These are phyloP conservation scores for Metarhizium anisopliae DNA, from an alignment of 2,329 filamentous ascomycete genomes.

Conservation along the genomic window DNA sequence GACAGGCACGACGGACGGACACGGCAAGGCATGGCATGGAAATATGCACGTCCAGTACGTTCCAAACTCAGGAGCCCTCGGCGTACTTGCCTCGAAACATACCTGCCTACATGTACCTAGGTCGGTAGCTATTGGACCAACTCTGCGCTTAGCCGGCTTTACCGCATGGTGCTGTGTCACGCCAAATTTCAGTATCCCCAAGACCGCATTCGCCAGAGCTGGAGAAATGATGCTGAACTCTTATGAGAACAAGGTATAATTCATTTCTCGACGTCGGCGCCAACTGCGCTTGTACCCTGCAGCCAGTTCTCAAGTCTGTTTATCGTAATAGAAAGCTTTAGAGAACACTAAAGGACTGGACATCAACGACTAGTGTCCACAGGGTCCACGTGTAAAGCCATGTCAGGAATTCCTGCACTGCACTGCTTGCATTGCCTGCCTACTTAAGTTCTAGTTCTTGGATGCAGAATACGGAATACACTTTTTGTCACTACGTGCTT, in stretches of 20 bases:
- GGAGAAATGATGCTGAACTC: too few species aligned
- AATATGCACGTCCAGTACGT: neutral
- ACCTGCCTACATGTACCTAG: too few species aligned
- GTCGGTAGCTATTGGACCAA: too few species aligned
- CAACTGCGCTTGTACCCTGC: too few species aligned
- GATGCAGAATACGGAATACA: too few species aligned
- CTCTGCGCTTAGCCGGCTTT: too few species aligned
- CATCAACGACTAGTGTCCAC: slow-evolving; percentile 4
- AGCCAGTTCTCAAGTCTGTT: too few species aligned
- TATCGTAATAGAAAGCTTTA: neutral
- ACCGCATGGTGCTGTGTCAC: too few species aligned
- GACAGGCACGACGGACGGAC: neutral
- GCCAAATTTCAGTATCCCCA: neutral
- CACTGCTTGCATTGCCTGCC: neutral
- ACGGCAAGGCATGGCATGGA: neutral
- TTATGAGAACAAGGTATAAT: too few species aligned
- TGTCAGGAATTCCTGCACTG: neutral
- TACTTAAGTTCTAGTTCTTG: neutral
- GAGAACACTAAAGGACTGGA: neutral
- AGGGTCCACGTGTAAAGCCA: slow-evolving; percentile 12
- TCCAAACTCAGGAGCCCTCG: neutral
- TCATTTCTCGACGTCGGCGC: too few species aligned
- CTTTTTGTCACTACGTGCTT: neutral
- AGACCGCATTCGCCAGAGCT: neutral
- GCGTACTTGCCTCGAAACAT: neutral